phyloP scores from a whole-genome alignment of 495 filamentous ascomycete genomes.

The Apiosordaria backusii region DNA sequence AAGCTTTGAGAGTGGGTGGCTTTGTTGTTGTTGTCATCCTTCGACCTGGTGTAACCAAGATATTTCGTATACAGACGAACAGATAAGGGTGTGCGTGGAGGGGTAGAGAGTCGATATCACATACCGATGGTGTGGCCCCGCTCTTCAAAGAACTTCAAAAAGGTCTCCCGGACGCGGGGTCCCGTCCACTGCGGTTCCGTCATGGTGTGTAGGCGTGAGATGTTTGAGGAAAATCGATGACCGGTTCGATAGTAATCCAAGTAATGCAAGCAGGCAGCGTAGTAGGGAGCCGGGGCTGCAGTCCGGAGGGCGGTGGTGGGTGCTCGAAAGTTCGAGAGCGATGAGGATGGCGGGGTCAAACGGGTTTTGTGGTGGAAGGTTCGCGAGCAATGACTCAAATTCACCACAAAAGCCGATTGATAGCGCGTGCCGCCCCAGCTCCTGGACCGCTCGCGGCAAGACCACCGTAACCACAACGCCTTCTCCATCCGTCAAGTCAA shows the following conservation, averaged over 20 bases:
- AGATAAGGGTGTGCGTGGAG: constrained; percentile 2
- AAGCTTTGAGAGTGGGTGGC: not conserved
- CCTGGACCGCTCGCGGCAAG: constrained; percentile 24
- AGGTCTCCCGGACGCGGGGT: constrained; percentile 63
- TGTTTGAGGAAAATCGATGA: constrained; percentile 25
- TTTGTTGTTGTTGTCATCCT: not conserved
- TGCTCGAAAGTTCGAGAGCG: constrained; percentile 38
- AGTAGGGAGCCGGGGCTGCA: constrained; percentile 2
- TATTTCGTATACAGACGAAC: not conserved
- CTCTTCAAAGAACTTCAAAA: constrained; percentile 81
- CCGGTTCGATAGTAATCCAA: constrained; percentile 11
- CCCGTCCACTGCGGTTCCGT: constrained; percentile 59
- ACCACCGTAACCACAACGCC: constrained; percentile 24
- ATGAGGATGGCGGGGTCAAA: constrained; percentile 26
- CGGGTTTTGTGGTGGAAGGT: constrained; percentile 38
- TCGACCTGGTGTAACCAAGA: not conserved
- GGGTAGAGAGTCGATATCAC: constrained; percentile 24
- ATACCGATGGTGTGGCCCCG: constrained; percentile 57
- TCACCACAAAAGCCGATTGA: constrained; percentile 28
- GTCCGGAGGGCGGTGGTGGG: constrained; percentile 23
- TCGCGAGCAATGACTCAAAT: constrained; percentile 41
- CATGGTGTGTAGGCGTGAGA: constrained; percentile 35
- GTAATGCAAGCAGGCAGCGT: constrained; percentile 11
- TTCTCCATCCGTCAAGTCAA: constrained; percentile 29
- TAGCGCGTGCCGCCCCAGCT: constrained; percentile 23